Base-by-base conservation (phyloP, 495 filamentous ascomycete species). In the Penicillium nucicola region DNA sequence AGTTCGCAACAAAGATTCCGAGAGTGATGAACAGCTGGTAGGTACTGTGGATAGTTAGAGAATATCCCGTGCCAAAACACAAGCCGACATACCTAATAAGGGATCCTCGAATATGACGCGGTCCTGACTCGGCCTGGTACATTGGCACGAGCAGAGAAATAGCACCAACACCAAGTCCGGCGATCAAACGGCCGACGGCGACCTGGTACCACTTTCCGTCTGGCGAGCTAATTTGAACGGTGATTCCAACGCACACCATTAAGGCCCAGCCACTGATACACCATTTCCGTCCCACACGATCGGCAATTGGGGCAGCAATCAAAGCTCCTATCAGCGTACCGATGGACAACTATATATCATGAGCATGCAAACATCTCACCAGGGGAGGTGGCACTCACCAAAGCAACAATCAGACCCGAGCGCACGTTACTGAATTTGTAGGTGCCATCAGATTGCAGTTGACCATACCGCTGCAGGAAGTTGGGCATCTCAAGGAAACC, bases 21-120 rank as follows among this genome's bases (percentile, higher is more conserved):
- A 90, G 70, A 0, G 90, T 92, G 68, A 95, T 88, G 72, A 93
- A 90, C 2, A 93, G 76, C 68, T 93, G 89, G 67, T 95, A 93
- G 59, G 69, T 69, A 48, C 69, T 68, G 34, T 11, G 20, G 28
- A 17, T 9, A 25, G 45, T 50, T 45, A 37, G 54, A 18, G 17
- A 7, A 4, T 13, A 6, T 19, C 12, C 7, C 31, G 1, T 15
- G 8, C 5, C 2, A 34, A 8, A 14, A 6, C 13, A 15, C n/a
- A 41, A 5, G 4, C 9, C 2, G 25, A 50, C 50, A 39, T 72
- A 68, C 81, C 79, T 72, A 33, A 89, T 77, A 32, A 88, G 60
- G 6, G 85, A 67, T 40, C 84, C 84, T 50, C 85, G 80, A 50
- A 89, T 77, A 37, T 84, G 80, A 43, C 74, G 62, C 0, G 84